phyloP scores from a whole-genome alignment of 768 basidiomycete species.

The Harrya chromipes region DNA sequence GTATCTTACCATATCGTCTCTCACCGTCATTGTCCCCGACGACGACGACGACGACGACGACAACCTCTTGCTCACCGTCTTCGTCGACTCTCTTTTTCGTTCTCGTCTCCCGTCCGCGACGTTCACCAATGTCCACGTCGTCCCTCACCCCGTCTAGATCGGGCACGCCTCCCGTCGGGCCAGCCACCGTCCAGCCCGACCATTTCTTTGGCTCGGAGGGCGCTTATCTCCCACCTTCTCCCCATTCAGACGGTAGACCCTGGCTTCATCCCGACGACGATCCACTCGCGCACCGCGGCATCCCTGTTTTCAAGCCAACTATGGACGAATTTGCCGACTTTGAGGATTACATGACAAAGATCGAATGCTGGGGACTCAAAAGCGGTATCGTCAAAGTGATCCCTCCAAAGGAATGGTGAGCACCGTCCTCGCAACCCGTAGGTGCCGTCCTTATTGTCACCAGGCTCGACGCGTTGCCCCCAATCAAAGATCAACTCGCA shows the following conservation, averaged over 20 bases:
- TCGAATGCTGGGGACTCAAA: constrained; percentile 86
- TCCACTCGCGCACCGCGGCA: constrained; percentile 79
- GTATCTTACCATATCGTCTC: constrained; percentile 1
- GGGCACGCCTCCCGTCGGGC: constrained; percentile 41
- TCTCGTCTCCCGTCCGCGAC: constrained; percentile 2
- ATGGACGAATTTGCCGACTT: constrained; percentile 92
- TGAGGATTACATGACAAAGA: constrained; percentile 80
- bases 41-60: not conserved
- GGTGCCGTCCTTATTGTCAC: constrained; percentile 14
- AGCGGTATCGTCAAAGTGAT: constrained; percentile 97
- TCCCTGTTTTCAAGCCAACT: constrained; percentile 94
- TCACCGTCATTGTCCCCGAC: constrained; percentile 4
- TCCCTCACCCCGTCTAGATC: constrained; percentile 45
- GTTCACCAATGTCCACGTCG: constrained; percentile 25
- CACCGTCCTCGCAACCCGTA: constrained; percentile 16
- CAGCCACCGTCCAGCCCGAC: constrained; percentile 65
- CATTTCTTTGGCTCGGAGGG: constrained; percentile 72
- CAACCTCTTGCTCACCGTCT: not conserved
- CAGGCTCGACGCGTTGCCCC: constrained; percentile 72
- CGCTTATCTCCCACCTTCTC: constrained; percentile 50
- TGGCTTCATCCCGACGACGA: constrained; percentile 82
- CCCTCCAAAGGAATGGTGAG: constrained; percentile 91
- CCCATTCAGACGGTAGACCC: constrained; percentile 55
- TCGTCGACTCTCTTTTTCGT: not conserved
- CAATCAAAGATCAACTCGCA: constrained; percentile 66